Base-by-base conservation (phyloP, 371 early-diverging fungal genomes). In the Nematocida sp. region DNA sequence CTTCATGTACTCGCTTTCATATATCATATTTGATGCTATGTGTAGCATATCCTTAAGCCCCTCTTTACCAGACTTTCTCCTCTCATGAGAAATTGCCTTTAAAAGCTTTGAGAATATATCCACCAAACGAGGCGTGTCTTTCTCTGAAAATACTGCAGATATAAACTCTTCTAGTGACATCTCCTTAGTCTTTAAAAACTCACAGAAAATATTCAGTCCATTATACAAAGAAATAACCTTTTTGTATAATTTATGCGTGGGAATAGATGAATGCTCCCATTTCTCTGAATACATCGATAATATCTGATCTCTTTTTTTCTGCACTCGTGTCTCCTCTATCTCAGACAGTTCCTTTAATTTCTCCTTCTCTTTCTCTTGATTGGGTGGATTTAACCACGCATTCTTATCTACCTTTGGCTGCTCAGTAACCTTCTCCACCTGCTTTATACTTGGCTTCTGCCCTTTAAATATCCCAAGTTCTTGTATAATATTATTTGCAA, bases 401-500 rank as follows among this genome's bases (percentile, higher is more conserved):
- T n/a, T 18, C 50, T 66, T 67, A 18, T 50, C 58, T 13, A 13
- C 4, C 54, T 58, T 78, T 6, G 25, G 42, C 58, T 9, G 45
- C 6, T 25, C 18, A 6, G 13, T 52, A 11, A 1, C 33, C 69
- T 11, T n/a, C 23, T 46, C 15, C 44, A 39, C 9, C 40, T 5
- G 44, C 50, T 67, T 46, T 9, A 18, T 18, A 6, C 0, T 9
- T 20, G 69, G 69, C 52, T 60, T 67, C 69, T 78, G 80, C n/a
- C 80, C 80, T 44, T 60, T 78, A 40, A 78, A 78, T 55, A 83
- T 11, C 46, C 83, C 72, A 9, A 85, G 61, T 27, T 81, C 83
- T 20, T 84, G 66, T 54, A 83, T 47, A 7, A 84, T 85, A 54
- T 72, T 85, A 15, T 84, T 83, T 50, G 82, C 64, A 3, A 85